Conservation (phyloP, 23 red algal species). For the Agarophyton chilense region DNA sequence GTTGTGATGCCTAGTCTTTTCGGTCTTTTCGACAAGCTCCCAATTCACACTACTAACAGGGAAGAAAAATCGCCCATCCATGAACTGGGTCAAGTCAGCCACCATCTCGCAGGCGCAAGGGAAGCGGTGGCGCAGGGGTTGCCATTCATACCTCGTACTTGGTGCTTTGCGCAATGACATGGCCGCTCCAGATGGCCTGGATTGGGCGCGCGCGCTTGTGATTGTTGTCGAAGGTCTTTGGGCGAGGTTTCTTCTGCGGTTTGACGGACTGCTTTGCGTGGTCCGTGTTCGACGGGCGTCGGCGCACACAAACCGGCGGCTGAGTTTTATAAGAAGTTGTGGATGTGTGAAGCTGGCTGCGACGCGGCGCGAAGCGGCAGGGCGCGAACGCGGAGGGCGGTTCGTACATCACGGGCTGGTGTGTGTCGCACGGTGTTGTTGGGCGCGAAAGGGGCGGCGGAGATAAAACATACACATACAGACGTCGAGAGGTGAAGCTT, state of each 20-base stretch:
- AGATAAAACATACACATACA: too few relatives aligned
- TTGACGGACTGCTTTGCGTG: too few relatives aligned
- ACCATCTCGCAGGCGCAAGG: not conserved
- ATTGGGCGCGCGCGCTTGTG: not conserved
- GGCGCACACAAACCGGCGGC: not conserved
- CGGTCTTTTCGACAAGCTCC: not conserved
- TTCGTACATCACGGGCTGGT: not conserved
- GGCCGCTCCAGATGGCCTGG: slow-evolving; percentile 8
- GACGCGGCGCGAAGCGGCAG: not conserved
- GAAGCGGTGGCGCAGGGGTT: not conserved
- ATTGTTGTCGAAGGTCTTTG: not conserved
- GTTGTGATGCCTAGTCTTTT: slow-evolving; percentile 21
- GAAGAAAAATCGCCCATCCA: slow-evolving; percentile 56
- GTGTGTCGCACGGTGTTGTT: not conserved
- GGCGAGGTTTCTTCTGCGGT: not conserved
- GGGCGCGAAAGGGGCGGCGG: not conserved
- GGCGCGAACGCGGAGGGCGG: not conserved
- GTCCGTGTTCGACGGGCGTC: not conserved
- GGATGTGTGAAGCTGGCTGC: not conserved
- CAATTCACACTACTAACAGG: slow-evolving; percentile 2
- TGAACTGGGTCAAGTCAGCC: not conserved
- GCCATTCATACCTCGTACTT: slow-evolving; percentile 19
- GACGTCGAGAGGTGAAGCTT: too few relatives aligned
- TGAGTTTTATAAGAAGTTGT: not conserved
- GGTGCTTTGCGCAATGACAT: not conserved